Conservation (phyloP, 331 rosid species). For the Rhamnella rubrinervis region DNA sequence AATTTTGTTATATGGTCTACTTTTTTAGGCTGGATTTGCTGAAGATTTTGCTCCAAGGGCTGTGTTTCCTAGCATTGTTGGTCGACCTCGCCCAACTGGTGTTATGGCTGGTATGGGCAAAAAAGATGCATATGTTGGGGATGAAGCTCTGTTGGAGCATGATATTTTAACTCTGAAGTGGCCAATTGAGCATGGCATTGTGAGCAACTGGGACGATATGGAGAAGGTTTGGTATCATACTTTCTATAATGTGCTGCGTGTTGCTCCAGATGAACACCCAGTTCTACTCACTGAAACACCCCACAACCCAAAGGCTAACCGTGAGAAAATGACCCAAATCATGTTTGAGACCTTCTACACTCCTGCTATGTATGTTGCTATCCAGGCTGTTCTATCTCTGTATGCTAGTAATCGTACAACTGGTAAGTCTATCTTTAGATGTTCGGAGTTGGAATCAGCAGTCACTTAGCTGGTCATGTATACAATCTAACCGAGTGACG, state of each 20-base stretch:
- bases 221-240: slow-evolving; percentile 91
- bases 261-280: slow-evolving; percentile 84
- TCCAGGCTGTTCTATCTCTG: slow-evolving; percentile 81
- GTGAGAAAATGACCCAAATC: slow-evolving; percentile 88
- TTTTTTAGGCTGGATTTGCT: slow-evolving; percentile 77
- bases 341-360: slow-evolving; percentile 87
- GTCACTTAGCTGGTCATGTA: neutral
- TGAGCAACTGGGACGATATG: slow-evolving; percentile 91
- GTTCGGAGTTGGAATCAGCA: neutral
- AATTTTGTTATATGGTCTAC: neutral
- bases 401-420: slow-evolving; percentile 92
- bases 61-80: slow-evolving; percentile 87
- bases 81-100: slow-evolving; percentile 88
- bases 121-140: slow-evolving; percentile 86
- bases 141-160: slow-evolving; percentile 84
- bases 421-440: slow-evolving; percentile 41
- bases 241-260: slow-evolving; percentile 81
- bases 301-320: slow-evolving; percentile 85
- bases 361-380: slow-evolving; percentile 86
- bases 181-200: slow-evolving; percentile 88
- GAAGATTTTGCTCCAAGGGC: slow-evolving; percentile 97
- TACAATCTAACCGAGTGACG: neutral
- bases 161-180: slow-evolving; percentile 78
- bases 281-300: slow-evolving; percentile 86
- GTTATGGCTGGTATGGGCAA: slow-evolving; percentile 97